phyloP scores from a whole-genome alignment of 768 basidiomycete species.

The Panaeolus papilionaceus region DNA sequence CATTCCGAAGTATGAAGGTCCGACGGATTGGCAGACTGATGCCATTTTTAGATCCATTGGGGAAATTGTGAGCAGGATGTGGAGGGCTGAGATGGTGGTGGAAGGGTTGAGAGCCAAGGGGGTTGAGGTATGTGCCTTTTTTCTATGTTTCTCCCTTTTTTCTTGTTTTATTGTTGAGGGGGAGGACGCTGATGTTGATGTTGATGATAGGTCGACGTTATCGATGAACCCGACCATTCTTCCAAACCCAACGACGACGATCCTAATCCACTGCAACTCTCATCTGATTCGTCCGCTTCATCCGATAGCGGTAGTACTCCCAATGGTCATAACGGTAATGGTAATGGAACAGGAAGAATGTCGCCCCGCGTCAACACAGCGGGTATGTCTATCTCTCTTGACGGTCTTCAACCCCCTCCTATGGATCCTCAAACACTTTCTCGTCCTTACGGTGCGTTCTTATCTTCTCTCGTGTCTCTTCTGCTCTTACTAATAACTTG shows the following conservation, averaged over 20 bases:
- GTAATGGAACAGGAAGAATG: neutral
- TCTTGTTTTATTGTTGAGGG: too few relatives aligned
- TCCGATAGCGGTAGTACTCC: too few relatives aligned
- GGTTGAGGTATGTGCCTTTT: slow-evolving; percentile 22
- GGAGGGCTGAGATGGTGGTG: slow-evolving; percentile 57
- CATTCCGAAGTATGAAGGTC: too few relatives aligned
- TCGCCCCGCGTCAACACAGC: slow-evolving; percentile 22
- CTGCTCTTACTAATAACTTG: too few relatives aligned
- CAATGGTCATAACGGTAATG: neutral
- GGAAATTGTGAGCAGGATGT: slow-evolving; percentile 58
- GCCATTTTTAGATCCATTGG: too few relatives aligned
- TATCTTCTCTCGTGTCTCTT: too few relatives aligned
- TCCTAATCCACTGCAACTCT: neutral
- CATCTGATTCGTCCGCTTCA: neutral
- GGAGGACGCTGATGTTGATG: neutral
- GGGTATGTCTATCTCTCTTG: slow-evolving; percentile 55
- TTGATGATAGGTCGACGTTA: neutral
- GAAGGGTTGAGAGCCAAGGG: slow-evolving; percentile 40
- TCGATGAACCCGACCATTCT: neutral
- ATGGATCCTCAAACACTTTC: slow-evolving; percentile 41
- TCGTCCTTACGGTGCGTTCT: slow-evolving; percentile 38
- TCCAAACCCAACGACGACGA: neutral
- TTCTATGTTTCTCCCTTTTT: neutral
- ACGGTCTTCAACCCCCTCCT: slow-evolving; percentile 46
- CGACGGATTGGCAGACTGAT: too few relatives aligned